Base-by-base conservation (phyloP, 2,329 filamentous ascomycete species). In the Passalora sequoiae region DNA sequence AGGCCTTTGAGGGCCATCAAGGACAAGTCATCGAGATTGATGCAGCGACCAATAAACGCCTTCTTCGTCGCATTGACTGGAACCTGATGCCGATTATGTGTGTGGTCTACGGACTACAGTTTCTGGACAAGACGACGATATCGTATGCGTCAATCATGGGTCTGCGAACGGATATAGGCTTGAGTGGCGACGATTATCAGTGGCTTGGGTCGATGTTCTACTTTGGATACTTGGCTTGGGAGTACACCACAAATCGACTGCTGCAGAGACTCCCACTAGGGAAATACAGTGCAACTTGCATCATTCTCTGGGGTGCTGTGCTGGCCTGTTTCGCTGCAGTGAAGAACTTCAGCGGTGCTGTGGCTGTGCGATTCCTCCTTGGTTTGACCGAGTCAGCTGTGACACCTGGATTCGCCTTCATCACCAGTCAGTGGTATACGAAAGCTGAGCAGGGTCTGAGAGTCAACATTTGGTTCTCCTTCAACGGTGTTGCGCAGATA, bases 361-460 rank as follows among this genome's bases (percentile, higher is more conserved):
- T 84, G 16, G 78, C 77, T 1, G 74, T 85, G 24, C 75, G 83
- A 0, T 81, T 85, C 59, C 77, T 86, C 53, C 70, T 85, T 1
- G 83, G 83, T 20, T 69, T 83, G 0, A 83, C 83, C 43, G 83
- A 87, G 59, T 71, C 80, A 0, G 78, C 81, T 0, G 80, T 86
- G 1, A 83, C 80, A 0, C 83, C 83, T 1, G 81, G 81, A 0
- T 85, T 85, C 53, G 76, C 79, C 0, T 69, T 86, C 1, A 73
- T 86, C 53, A 85, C 81, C 1, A 77, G 71, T 3, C 80, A 84
- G 64, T 86, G 82, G 82, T 87, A 85, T 55, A 86, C 83, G 1
- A 80, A 80, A 60, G 70, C 71, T 41, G 83, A 86, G 59, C 82
- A 86, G 65, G 79, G 77, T 1, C 67, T 71, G 0, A 68, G 83